Evolutionary conservation across 2,329 filamentous ascomycete genomes (phyloP).

Genomic region (Cryphonectria parasitica): DNA sequence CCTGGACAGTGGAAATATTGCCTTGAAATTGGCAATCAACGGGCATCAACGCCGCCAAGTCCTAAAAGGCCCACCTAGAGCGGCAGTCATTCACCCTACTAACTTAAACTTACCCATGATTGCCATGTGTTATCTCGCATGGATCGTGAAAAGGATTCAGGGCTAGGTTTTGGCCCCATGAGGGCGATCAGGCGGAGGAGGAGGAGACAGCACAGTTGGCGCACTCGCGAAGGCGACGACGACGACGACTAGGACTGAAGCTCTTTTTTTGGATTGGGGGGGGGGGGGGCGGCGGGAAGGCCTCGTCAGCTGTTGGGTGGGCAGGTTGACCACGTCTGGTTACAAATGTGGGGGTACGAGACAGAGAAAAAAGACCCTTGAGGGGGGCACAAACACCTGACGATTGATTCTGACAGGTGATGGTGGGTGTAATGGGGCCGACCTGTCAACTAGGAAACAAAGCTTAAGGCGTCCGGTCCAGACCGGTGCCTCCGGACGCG

Average conservation of each 20-base stretch:
- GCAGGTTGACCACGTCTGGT: neutral
- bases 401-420: neutral
- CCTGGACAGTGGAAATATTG: neutral
- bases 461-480: neutral
- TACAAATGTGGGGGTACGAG: constrained; percentile 1
- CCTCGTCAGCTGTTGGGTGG: neutral
- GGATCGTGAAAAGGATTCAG: neutral
- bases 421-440: constrained; percentile 1
- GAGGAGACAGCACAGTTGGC: neutral
- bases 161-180: neutral
- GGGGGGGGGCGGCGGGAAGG: neutral
- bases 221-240: neutral
- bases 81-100: constrained; percentile 17
- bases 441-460: neutral
- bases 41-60: constrained; percentile 19
- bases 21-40: constrained; percentile 7
- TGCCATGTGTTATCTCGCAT: constrained; percentile 28
- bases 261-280: neutral
- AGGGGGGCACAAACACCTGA: neutral
- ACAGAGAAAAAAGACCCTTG: neutral
- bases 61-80: constrained; percentile 7
- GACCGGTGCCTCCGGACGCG: neutral
- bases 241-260: neutral
- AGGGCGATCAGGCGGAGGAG: no score
- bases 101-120: constrained; percentile 12